Conservation (phyloP, 768 basidiomycete genomes). For the Phlegmacium glaucopus region DNA sequence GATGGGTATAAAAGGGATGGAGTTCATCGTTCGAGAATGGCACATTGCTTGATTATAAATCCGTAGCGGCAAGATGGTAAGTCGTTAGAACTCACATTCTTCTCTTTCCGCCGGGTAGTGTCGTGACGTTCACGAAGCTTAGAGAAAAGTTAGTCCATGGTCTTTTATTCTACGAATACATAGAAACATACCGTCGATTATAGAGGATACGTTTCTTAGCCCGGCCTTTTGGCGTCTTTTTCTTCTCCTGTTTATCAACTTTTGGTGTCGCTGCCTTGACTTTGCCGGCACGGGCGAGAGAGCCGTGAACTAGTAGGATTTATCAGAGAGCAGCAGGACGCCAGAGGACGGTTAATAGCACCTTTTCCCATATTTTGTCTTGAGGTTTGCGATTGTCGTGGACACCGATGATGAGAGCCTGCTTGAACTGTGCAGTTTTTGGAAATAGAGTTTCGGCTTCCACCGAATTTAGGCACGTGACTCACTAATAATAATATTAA, state of each 20-base stretch:
- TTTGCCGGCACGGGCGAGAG: constrained; percentile 99
- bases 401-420: constrained; percentile 27
- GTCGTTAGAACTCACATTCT: constrained; percentile 74
- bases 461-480: constrained; percentile 8
- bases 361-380: constrained; percentile 80
- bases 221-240: constrained; percentile 96
- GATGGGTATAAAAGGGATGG: constrained; percentile 14
- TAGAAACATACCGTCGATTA: constrained; percentile 76
- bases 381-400: constrained; percentile 44
- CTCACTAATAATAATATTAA: too few species aligned
- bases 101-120: constrained; percentile 88
- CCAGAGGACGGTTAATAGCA: constrained; percentile 22
- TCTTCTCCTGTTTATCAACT: constrained; percentile 98
- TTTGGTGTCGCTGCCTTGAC: constrained; percentile 98
- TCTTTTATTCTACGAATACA: neutral
- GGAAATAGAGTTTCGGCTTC: constrained; percentile 32
- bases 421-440: constrained; percentile 40
- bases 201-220: constrained; percentile 96
- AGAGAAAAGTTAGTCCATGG: constrained; percentile 4
- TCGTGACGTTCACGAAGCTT: constrained; percentile 93
- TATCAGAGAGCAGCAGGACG: neutral
- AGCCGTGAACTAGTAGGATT: constrained; percentile 82
- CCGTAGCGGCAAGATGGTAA: constrained; percentile 1
- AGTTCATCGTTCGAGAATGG: constrained; percentile 50
- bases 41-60: neutral